Conservation (phyloP, 108 stramenopile genomes). For the Cylindrotheca fusiformis region DNA sequence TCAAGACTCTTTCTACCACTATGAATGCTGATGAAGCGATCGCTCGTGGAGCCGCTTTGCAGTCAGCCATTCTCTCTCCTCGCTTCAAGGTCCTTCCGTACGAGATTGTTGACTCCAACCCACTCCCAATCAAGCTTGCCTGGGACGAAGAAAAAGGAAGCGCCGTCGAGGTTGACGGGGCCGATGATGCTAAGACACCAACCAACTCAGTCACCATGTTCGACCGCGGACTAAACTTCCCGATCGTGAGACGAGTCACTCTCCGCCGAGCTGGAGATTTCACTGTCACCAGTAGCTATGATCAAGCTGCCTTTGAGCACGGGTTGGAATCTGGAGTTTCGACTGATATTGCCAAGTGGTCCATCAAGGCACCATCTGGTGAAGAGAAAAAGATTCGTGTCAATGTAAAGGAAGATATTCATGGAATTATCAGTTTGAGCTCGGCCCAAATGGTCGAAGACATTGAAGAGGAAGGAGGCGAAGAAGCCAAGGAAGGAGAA, state of each 20-base stretch:
- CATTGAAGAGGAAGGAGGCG: slow-evolving; percentile 62
- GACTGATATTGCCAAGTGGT: slow-evolving; percentile 59
- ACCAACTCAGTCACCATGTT: slow-evolving; percentile 90
- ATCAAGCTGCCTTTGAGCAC: slow-evolving; percentile 40
- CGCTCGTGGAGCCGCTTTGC: slow-evolving; percentile 93
- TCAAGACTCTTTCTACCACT: slow-evolving; percentile 76
- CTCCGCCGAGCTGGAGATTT: slow-evolving; percentile 76
- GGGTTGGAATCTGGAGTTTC: slow-evolving; percentile 44
- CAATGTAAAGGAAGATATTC: slow-evolving; percentile 94
- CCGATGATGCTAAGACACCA: slow-evolving; percentile 47
- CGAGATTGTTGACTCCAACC: slow-evolving; percentile 83
- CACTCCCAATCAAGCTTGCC: slow-evolving; percentile 85
- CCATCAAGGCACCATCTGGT: slow-evolving; percentile 64
- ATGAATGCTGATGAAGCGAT: slow-evolving; percentile 99
- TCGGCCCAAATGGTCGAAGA: slow-evolving; percentile 96
- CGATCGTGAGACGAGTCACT: slow-evolving; percentile 92
- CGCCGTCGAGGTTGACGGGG: slow-evolving; percentile 58
- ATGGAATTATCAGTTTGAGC: slow-evolving; percentile 85
- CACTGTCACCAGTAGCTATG: slow-evolving; percentile 70
- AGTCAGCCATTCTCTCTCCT: slow-evolving; percentile 95
- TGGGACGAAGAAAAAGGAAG: slow-evolving; percentile 83
- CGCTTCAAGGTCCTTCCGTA: slow-evolving; percentile 98
- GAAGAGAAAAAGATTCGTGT: slow-evolving; percentile 90
- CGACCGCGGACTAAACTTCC: slow-evolving; percentile 87
- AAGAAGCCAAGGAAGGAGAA: slow-evolving; percentile 46